phyloP scores from a whole-genome alignment of 129 eudicot species.

The Escallonia rubra region DNA sequence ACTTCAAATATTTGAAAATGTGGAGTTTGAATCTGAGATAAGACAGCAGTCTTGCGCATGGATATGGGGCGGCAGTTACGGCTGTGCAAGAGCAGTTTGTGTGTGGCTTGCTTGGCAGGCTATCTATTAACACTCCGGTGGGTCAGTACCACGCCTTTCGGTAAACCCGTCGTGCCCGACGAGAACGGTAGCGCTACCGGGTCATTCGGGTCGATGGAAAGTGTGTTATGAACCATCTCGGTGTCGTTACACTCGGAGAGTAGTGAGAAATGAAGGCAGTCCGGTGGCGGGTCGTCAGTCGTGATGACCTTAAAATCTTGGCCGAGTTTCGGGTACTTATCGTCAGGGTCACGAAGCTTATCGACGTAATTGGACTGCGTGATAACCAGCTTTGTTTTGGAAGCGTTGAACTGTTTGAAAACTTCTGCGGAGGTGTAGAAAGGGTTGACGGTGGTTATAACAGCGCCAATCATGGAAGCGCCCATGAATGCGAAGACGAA shows the following conservation, averaged over 20 bases:
- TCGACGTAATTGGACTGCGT: slow-evolving; percentile 63
- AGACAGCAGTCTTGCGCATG: too few relatives aligned
- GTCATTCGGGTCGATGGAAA: slow-evolving; percentile 37
- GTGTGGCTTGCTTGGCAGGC: too few relatives aligned
- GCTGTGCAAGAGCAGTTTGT: too few relatives aligned
- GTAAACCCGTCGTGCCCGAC: slow-evolving; percentile 71
- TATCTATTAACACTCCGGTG: too few relatives aligned
- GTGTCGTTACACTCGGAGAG: slow-evolving; percentile 30
- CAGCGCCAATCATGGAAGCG: slow-evolving; percentile 70
- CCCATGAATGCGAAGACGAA: slow-evolving; percentile 67
- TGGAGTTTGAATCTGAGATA: too few relatives aligned
- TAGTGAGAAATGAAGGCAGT: slow-evolving; percentile 50
- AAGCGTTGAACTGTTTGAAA: slow-evolving; percentile 44
- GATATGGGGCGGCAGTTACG: too few relatives aligned
- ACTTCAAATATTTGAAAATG: too few relatives aligned
- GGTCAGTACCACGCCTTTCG: slow-evolving; percentile 69
- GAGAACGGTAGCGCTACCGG: slow-evolving; percentile 71
- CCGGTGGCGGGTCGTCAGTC: slow-evolving; percentile 47
- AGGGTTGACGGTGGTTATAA: slow-evolving; percentile 66
- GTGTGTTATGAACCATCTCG: not conserved
- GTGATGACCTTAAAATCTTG: slow-evolving; percentile 42
- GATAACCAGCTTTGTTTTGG: slow-evolving; percentile 44
- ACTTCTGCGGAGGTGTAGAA: slow-evolving; percentile 58
- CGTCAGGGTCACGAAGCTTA: slow-evolving; percentile 30
- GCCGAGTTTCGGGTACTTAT: slow-evolving; percentile 17